A percentile compares a stretch with the other conserved stretches of the same genome.
phyloP scores from a whole-genome alignment of 257 asterid genomes.

The Nicotiana obtusifolia region DNA sequence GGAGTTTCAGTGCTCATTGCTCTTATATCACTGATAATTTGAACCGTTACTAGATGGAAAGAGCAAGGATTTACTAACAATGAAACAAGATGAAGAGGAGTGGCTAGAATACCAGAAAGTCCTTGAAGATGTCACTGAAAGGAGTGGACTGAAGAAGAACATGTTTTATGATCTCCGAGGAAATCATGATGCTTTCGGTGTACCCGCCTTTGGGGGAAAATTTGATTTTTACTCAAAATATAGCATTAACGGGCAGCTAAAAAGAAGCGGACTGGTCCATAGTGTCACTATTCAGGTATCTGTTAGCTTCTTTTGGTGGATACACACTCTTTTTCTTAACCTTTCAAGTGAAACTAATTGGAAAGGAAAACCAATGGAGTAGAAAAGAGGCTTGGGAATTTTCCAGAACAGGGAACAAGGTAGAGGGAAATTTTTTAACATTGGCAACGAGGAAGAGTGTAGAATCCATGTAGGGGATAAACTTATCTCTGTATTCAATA shows the following conservation, averaged over 20 bases:
- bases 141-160: conserved; percentile 66
- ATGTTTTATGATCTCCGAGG: conserved; percentile 85
- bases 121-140: conserved; percentile 59
- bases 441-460: background rate
- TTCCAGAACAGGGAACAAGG: background rate
- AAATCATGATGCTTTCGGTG: conserved; percentile 92
- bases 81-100: conserved; percentile 81
- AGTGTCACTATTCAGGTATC: conserved; percentile 70
- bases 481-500: background rate
- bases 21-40: background rate
- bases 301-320: background rate
- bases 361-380: background rate
- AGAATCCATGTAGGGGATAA: background rate
- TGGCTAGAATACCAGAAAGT: conserved; percentile 79
- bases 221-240: conserved; percentile 65
- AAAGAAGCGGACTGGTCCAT: conserved; percentile 54
- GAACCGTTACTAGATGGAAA: conserved; percentile 61
- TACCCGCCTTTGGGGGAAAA: conserved; percentile 56
- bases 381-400: background rate
- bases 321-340: background rate
- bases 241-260: conserved; percentile 61
- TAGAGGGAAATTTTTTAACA: background rate
- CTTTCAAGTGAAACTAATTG: background rate
- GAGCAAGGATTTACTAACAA: conserved; percentile 76
- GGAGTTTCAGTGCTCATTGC: background rate